Evolutionary conservation across 2,329 filamentous ascomycete genomes (phyloP).

Genomic region (Colletotrichum sp.): DNA sequence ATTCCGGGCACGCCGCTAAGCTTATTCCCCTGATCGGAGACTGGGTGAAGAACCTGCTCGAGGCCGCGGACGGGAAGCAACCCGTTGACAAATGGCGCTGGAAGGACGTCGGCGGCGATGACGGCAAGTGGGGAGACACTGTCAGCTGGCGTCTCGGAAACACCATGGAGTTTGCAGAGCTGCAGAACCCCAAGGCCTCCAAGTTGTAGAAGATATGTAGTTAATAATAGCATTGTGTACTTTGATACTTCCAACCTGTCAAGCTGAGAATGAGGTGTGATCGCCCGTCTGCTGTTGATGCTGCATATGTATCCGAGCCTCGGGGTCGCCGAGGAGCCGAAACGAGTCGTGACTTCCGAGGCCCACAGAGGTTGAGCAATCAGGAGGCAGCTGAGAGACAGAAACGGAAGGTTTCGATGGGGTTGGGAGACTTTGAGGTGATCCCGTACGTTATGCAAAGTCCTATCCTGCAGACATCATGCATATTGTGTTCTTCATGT

Average conservation of each 20-base stretch:
- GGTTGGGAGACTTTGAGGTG: neutral
- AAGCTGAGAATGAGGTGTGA: neutral
- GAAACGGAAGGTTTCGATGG: neutral
- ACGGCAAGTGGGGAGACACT: slow-evolving; percentile 29
- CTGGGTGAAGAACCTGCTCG: slow-evolving; percentile 56
- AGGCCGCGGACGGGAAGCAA: slow-evolving; percentile 42
- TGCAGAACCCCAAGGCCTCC: neutral
- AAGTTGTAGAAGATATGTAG: neutral
- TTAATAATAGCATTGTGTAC: neutral
- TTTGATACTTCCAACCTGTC: neutral
- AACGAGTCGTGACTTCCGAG: neutral
- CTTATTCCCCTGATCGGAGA: slow-evolving; percentile 64
- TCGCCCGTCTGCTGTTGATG: neutral
- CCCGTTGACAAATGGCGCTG: slow-evolving; percentile 53
- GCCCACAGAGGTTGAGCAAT: neutral
- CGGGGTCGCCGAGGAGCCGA: neutral
- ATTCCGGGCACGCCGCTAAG: slow-evolving; percentile 69
- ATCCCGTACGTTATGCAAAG: neutral
- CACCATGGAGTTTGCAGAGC: slow-evolving; percentile 28
- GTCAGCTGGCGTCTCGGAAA: slow-evolving; percentile 44
- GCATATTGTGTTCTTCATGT: neutral
- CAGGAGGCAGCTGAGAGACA: neutral
- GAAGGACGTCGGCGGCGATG: slow-evolving; percentile 39
- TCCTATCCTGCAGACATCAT: neutral
- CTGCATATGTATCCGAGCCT: neutral